Base-by-base conservation (phyloP, 2,329 filamentous ascomycete genomes). In the Fusarium sp. region DNA sequence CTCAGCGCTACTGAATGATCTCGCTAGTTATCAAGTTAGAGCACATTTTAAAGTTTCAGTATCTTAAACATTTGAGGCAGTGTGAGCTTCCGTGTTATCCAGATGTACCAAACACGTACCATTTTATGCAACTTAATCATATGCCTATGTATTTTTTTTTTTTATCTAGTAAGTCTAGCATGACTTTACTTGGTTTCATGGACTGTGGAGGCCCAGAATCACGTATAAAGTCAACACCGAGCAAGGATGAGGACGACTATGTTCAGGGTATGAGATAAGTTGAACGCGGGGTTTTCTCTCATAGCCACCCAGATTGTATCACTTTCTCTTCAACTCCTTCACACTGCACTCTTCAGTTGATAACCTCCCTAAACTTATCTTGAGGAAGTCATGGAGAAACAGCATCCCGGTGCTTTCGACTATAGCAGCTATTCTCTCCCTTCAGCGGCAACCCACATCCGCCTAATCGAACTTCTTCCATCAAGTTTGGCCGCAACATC, bases 401-500 rank as follows among this genome's bases (percentile, higher is more conserved):
- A 43, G 3, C 25, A 56, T 10, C 2, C 8, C 6, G 10, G 16
- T 23, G 5, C n/a, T 4, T 64, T 64, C 27, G 16, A 23, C 48
- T 64, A 64, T 37, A 4, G 0, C 14, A 32, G 4, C 30, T 27
- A 56, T 34, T 37, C 27, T 2, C 14, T 64, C 0, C 61, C 61
- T n/a, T 64, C 61, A 1, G 13, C 61, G 9, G 34, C 61, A 41
- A 64, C 61, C 20, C 61, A 56, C 25, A 64, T 64, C 20, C 61
- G 61, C 9, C 14, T 64, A 4, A 30, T 64, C n/a, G 30, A 43
- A 25, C 61, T 64, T 2, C 25, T 43, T 25, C 48, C 61, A 6
- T 34, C 61, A 7, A 34, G 4, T 14, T 10, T 48, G n/a, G 11
- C 48, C 35, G 6, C 35, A 41, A 5, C 48, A n/a, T 56, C 35